Evolutionary conservation across 1,284 basidiomycete genomes (phyloP), one percentile per base, ranked within the genome.

Genomic region (Ganoderma meredithae): DNA sequence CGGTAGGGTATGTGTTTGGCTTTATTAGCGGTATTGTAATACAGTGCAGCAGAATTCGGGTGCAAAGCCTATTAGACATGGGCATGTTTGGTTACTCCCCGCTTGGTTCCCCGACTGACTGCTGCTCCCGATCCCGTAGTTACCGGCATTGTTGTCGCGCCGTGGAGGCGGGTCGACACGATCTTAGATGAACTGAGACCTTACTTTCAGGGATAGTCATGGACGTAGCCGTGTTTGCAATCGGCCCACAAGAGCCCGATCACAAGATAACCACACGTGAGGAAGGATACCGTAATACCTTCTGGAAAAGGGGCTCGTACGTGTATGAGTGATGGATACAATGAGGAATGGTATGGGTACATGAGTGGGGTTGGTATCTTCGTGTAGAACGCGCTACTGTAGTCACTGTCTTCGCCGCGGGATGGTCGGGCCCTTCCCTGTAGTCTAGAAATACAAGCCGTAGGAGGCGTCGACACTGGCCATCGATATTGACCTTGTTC

Each of bases 361-460:
- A 39, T 39, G 55, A 58, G 33, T 58, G 33, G 27, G 31, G 53
- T 33, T 31, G 31, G 31, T 58, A 33, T 58, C 19, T 39, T 31
- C 27, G 15, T n/a, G 27, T n/a, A 36, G 27, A 33, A 8, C 9
- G 27, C 52, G 52, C 52, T n/a, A 56, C 10, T 56, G 15, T 56
- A 58, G 55, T 9, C 10, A 9, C n/a, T 60, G 15, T 40, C 39
- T n/a, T 22, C 22, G 31, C 25, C 25, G 25, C 27, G 25, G 27
- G 27, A 31, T 15, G 27, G 22, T 60, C n/a, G 36, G 22, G 2
- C 39, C 39, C 15, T 25, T 41, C 22, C 36, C 58, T 22, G 7
- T n/a, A 17, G 10, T 31, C 55, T 58, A 58, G 55, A 31, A n/a
- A 58, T 55, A 55, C 52, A 58, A 39, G 39, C 55, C 33, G 55